Evolutionary conservation across 2,329 filamentous ascomycete genomes (phyloP).

Genomic region (Ramularia endophylla): DNA sequence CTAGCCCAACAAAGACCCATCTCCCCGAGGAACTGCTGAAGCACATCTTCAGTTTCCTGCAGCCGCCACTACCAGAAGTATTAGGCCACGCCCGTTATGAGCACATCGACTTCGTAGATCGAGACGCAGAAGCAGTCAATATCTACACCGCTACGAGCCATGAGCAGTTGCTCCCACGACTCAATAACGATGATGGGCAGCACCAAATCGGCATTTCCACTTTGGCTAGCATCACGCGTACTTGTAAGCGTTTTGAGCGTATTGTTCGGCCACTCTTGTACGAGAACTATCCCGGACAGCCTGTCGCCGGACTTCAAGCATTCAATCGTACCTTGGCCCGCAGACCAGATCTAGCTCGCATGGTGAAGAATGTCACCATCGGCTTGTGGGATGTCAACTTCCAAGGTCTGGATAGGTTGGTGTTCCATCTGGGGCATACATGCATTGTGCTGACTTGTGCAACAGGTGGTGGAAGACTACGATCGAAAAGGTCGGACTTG

Average conservation of each 20-base stretch:
- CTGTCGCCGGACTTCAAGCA: neutral
- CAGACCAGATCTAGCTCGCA: neutral
- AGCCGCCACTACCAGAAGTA: neutral
- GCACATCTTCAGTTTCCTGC: constrained; percentile 1
- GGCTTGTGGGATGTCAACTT: neutral
- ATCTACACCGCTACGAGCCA: neutral
- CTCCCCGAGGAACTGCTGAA: neutral
- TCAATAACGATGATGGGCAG: neutral
- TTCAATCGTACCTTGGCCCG: neutral
- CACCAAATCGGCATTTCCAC: neutral
- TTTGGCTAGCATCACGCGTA: neutral
- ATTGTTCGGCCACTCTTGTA: neutral
- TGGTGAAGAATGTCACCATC: neutral
- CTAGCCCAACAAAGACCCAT: neutral
- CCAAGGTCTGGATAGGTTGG: neutral
- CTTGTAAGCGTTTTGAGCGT: neutral
- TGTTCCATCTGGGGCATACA: neutral
- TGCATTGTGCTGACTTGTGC: neutral
- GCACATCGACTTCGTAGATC: neutral
- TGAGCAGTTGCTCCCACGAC: neutral
- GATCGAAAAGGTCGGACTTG: neutral
- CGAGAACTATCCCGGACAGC: constrained; percentile 1
- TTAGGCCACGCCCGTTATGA: neutral
- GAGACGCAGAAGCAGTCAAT: neutral
- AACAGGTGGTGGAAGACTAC: neutral